Percentiles rank a stretch among this genome's conserved stretches.
Conservation (phyloP, 2,329 filamentous ascomycete species). For the Hypocrella siamensis region DNA sequence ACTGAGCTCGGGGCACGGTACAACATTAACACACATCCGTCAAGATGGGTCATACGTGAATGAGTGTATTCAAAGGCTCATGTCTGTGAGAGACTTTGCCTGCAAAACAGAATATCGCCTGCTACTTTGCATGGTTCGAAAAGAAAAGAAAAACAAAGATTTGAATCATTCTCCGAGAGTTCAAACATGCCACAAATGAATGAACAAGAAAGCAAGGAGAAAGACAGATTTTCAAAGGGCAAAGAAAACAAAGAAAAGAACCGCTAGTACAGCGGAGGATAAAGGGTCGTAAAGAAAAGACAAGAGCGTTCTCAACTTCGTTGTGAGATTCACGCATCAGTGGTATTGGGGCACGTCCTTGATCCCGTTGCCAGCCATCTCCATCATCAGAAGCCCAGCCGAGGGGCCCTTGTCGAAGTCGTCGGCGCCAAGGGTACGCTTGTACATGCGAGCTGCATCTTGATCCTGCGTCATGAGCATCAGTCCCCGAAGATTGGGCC, state of each 20-base stretch:
- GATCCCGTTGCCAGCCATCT: slow-evolving; percentile 21
- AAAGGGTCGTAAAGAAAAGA: too few species aligned
- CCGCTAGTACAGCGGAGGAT: neutral
- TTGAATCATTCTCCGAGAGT: too few species aligned
- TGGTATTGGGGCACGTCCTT: slow-evolving; percentile 18
- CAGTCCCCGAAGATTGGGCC: slow-evolving; percentile 43
- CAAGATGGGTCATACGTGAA: too few species aligned
- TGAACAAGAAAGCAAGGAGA: neutral
- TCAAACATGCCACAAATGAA: neutral
- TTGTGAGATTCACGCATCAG: too few species aligned
- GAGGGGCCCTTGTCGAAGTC: slow-evolving; percentile 26
- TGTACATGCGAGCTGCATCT: slow-evolving; percentile 27
- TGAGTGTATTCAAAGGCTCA: too few species aligned
- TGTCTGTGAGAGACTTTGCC: too few species aligned
- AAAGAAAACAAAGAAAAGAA: neutral
- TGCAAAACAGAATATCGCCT: too few species aligned
- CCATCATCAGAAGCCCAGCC: slow-evolving; percentile 22
- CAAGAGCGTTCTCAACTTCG: too few species aligned
- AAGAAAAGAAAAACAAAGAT: too few species aligned
- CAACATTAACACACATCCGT: neutral
- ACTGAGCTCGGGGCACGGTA: slow-evolving; percentile 1
- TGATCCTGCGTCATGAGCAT: slow-evolving; percentile 35
- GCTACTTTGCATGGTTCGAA: too few species aligned
- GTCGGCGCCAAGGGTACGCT: slow-evolving; percentile 27
- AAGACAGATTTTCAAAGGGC: neutral